Conservation (phyloP, 2,329 filamentous ascomycete species). For the Rutstroemia sp. region DNA sequence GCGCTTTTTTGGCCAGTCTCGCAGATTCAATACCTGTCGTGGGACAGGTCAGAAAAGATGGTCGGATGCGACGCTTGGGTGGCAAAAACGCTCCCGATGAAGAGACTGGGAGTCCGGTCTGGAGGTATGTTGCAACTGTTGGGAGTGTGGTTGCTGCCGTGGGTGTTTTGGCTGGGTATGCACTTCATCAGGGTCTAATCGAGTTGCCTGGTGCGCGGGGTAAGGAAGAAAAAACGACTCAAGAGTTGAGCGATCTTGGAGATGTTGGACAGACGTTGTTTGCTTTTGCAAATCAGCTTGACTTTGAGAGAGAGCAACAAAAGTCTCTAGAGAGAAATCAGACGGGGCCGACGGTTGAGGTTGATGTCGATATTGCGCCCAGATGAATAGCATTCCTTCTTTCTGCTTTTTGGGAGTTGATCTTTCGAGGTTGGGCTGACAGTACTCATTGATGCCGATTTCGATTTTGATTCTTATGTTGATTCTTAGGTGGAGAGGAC, state of each 20-base stretch:
- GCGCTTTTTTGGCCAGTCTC: slow-evolving; percentile 22
- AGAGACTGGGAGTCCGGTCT: slow-evolving; percentile 14
- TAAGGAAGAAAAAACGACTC: slow-evolving; percentile 6
- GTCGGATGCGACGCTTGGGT: slow-evolving; percentile 20
- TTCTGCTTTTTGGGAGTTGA: too few relatives aligned
- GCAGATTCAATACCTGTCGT: slow-evolving; percentile 26
- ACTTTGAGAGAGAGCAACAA: slow-evolving; percentile 14
- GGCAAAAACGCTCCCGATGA: slow-evolving; percentile 19
- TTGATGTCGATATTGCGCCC: slow-evolving; percentile 16
- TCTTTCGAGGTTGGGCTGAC: too few relatives aligned
- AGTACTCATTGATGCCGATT: too few relatives aligned
- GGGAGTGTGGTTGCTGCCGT: slow-evolving; percentile 25
- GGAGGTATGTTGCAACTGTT: slow-evolving; percentile 19
- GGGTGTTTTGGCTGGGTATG: slow-evolving; percentile 27
- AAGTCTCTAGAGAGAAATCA: slow-evolving; percentile 9
- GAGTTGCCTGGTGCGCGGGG: slow-evolving; percentile 10
- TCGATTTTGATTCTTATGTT: too few relatives aligned
- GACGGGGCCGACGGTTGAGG: slow-evolving; percentile 15
- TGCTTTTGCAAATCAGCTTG: slow-evolving; percentile 19
- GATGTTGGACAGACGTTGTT: slow-evolving; percentile 25
- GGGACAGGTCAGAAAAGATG: slow-evolving; percentile 23
- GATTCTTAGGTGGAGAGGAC: too few relatives aligned
- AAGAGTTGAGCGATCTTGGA: slow-evolving; percentile 18
- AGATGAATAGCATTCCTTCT: background rate
- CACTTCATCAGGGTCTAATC: slow-evolving; percentile 29